phyloP scores from a whole-genome alignment of 495 filamentous ascomycete genomes.

The Collariella sp. region DNA sequence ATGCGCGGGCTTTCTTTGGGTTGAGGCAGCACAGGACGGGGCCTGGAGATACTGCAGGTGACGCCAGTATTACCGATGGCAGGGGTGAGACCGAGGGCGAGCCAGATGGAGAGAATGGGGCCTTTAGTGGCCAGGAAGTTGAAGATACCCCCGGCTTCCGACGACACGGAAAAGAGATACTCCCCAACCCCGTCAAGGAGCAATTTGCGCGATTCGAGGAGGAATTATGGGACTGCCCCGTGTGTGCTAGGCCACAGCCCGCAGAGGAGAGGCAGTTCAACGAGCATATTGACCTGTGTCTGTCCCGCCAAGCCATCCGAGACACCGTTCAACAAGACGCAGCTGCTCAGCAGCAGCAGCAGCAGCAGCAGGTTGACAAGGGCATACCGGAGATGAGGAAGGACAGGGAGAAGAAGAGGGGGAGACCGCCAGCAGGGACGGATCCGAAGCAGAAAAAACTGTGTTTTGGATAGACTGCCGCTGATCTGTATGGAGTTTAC shows the following conservation, averaged over 20 bases:
- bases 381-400: conserved; percentile 26
- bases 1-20: conserved; percentile 73
- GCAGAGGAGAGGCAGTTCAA: conserved; percentile 79
- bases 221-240: conserved; percentile 75
- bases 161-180: conserved; percentile 44
- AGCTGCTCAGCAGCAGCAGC: conserved; percentile 10
- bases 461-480: conserved; percentile 28
- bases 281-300: conserved; percentile 86
- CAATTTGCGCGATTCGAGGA: conserved; percentile 19
- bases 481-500: not conserved
- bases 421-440: conserved; percentile 14
- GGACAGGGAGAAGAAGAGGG: conserved; percentile 30
- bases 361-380: not conserved
- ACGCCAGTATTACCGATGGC: not conserved
- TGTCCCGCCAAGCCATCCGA: conserved; percentile 76
- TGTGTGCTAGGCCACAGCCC: conserved; percentile 64
- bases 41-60: conserved; percentile 9
- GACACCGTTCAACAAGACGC: conserved; percentile 58
- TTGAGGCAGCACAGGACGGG: conserved; percentile 28
- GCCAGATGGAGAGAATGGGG: conserved; percentile 54
- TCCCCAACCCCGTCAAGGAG: conserved; percentile 39
- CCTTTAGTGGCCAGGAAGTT: conserved; percentile 28
- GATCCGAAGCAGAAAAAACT: conserved; percentile 42
- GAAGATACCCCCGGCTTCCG: conserved; percentile 8
- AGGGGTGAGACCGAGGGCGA: conserved; percentile 29